Evolutionary conservation across 2,329 filamentous ascomycete species (phyloP).

Genomic region (Fusarium tjaetaba): DNA sequence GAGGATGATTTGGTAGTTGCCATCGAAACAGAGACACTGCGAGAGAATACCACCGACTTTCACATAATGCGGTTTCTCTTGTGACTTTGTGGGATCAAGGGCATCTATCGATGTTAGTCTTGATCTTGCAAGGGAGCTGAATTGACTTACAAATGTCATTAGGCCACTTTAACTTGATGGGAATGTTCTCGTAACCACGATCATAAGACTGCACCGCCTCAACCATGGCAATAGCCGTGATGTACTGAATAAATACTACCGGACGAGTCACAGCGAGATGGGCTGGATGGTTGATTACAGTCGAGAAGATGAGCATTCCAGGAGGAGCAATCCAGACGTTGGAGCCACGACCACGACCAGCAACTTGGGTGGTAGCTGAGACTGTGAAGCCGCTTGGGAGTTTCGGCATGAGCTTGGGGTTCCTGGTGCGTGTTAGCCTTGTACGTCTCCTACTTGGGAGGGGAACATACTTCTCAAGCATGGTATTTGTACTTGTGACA

Average conservation of each 20-base stretch:
- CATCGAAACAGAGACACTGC: constrained; percentile 82
- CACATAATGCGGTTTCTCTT: constrained; percentile 67
- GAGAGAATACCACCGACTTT: constrained; percentile 96
- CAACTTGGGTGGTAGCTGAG: constrained; percentile 86
- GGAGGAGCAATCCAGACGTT: constrained; percentile 96
- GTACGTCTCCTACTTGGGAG: background rate
- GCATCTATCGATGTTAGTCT: constrained; percentile 60
- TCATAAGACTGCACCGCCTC: constrained; percentile 85
- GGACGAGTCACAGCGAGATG: constrained; percentile 77
- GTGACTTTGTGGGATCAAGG: constrained; percentile 67
- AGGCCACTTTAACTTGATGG: constrained; percentile 94
- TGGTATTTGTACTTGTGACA: constrained; percentile 91
- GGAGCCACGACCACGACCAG: constrained; percentile 85
- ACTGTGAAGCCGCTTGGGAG: constrained; percentile 89
- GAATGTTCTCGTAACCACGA: constrained; percentile 76
- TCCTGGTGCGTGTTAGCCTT: constrained; percentile 59
- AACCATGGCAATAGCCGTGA: constrained; percentile 87
- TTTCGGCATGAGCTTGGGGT: constrained; percentile 77
- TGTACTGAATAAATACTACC: constrained; percentile 93
- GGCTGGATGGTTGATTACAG: constrained; percentile 84
- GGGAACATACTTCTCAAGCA: constrained; percentile 79
- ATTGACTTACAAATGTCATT: constrained; percentile 82
- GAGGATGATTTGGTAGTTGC: constrained; percentile 84
- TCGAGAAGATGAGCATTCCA: constrained; percentile 88
- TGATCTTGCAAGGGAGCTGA: rapidly evolving